Base-by-base conservation (phyloP, 2,329 filamentous ascomycete genomes). In the Chrysosporium keratinophilum region DNA sequence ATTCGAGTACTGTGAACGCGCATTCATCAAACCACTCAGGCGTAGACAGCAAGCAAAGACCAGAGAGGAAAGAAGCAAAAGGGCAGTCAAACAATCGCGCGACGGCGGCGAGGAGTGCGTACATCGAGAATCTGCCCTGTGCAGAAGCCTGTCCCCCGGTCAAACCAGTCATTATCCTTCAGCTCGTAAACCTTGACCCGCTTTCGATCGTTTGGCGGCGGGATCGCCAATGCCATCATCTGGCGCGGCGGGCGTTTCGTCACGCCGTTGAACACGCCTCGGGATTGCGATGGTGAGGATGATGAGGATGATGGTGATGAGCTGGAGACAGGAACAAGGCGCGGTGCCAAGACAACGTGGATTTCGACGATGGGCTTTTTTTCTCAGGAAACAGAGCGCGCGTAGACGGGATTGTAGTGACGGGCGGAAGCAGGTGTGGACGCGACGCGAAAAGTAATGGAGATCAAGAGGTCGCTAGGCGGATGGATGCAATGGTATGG, bases 161-260 rank as follows among this genome's bases (percentile, higher is more conserved):
- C 93, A 69, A 91, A 96, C 93, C 93, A 98, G 81, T 97, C 93
- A 78, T 95, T 95, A 74, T 95, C 89, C 71, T 88, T 88, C 65
- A 98, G 80, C 76, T 97, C 93, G 72, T 98, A 98, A 69, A 98
- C 93, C 78, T 98, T 98, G 72, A 97, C 93, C 78, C 93, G 68
- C 65, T 75, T 76, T 64, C 72, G 74, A 68, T 74, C 74, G 65
- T 73, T 72, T 63, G 72, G 67, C 61, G 71, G 68, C 63, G 72
- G 71, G 61, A 71, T 64, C 61, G 71, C 71, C 68, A 72, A 67
- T 64, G 73, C 72, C 74, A 75, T 76, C 63, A 60, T 71, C 66
- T 58, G 67, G 64, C 58, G 59, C 60, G 61, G 60, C 58, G 62
- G 62, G 62, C 63, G 51, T 42, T 33, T 41, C 20, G 43, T 48